Conservation (phyloP, 192 early-diverging fungal species). For the Rhizophagus clarus region DNA sequence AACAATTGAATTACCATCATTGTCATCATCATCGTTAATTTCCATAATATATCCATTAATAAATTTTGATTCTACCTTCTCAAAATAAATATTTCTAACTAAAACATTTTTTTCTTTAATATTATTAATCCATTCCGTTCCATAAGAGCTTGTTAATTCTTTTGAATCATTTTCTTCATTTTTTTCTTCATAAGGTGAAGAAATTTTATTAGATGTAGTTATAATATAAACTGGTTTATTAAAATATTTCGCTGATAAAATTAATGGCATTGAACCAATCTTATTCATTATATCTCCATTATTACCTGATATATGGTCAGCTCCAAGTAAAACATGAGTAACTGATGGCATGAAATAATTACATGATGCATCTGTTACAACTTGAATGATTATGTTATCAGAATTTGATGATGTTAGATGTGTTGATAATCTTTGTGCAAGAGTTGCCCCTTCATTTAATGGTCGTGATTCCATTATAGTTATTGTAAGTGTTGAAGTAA, state of each 20-base stretch:
- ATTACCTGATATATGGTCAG: slow-evolving; percentile 23
- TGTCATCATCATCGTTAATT: neutral
- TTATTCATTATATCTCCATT: slow-evolving; percentile 26
- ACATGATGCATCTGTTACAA: slow-evolving; percentile 22
- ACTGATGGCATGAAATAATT: slow-evolving; percentile 25
- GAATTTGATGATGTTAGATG: neutral
- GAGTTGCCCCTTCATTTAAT: slow-evolving; percentile 14
- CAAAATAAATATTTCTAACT: slow-evolving; percentile 31
- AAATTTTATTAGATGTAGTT: slow-evolving; percentile 6
- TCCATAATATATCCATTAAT: slow-evolving; percentile 35
- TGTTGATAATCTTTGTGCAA: neutral
- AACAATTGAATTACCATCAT: neutral
- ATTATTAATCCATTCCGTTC: neutral
- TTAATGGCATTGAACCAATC: slow-evolving; percentile 15
- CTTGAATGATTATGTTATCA: neutral
- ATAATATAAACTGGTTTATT: slow-evolving; percentile 8
- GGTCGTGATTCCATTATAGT: slow-evolving; percentile 26
- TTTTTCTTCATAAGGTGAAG: neutral
- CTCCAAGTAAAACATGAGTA: slow-evolving; percentile 24
- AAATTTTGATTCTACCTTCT: slow-evolving; percentile 22
- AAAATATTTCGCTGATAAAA: slow-evolving; percentile 10
- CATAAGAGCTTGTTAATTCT: slow-evolving; percentile 11
- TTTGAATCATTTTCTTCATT: slow-evolving; percentile 25
- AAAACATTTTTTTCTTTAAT: neutral
- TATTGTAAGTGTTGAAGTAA: neutral